A percentile compares a stretch with the other conserved stretches of the same genome.
phyloP scores from a whole-genome alignment of 495 filamentous ascomycete genomes.

The Collariella sp. region DNA sequence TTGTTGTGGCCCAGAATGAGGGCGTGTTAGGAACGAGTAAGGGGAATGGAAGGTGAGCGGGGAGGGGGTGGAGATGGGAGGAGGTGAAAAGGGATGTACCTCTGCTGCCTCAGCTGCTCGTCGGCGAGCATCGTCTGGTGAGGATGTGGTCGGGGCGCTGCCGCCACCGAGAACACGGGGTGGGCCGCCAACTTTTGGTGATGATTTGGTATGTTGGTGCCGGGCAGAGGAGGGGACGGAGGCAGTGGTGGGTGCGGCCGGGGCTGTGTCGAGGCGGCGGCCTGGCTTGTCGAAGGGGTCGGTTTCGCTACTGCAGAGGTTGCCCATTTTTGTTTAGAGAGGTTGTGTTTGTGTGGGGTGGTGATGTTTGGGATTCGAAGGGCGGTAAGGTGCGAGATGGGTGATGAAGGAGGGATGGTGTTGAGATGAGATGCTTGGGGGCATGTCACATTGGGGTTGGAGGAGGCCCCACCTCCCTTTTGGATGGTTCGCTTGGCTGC shows the following conservation, averaged over 20 bases:
- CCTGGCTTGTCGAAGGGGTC: conserved; percentile 54
- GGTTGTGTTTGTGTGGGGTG: neutral
- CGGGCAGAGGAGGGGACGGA: conserved; percentile 27
- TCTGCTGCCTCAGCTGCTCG: conserved; percentile 62
- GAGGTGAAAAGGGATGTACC: too few species aligned
- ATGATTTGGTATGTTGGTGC: conserved; percentile 29
- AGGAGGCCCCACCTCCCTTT: too few species aligned
- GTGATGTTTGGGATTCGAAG: neutral
- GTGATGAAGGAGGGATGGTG: neutral
- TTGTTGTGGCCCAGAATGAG: too few species aligned
- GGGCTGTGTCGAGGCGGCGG: conserved; percentile 50
- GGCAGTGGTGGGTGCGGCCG: conserved; percentile 27
- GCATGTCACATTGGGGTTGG: neutral
- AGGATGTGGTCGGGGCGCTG: neutral
- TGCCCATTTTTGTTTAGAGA: conserved; percentile 50
- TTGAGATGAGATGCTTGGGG: neutral
- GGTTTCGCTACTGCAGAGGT: conserved; percentile 59
- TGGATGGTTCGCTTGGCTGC: too few species aligned
- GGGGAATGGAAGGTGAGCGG: neutral
- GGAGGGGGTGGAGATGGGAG: neutral
- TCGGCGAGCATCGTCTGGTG: conserved; percentile 41
- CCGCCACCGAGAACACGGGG: conserved; percentile 48
- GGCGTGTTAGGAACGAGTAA: too few species aligned
- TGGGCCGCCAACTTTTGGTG: conserved; percentile 38
- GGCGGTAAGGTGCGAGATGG: neutral